These are phyloP conservation scores for Nepenthes alata DNA, from an alignment of 179 eudicot genomes.

Conservation along the genomic window DNA sequence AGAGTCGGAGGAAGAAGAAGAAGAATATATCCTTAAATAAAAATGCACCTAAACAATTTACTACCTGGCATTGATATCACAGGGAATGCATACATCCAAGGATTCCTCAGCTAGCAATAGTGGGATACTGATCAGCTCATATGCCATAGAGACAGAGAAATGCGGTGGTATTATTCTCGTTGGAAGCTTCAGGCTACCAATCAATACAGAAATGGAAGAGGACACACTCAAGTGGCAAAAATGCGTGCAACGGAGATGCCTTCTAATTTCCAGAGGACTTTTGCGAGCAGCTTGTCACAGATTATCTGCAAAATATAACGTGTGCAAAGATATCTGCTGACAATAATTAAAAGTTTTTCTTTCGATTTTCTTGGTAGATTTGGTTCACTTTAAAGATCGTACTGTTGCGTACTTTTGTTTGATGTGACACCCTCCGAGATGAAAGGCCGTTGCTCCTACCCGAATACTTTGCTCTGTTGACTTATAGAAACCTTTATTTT, in stretches of 20 bases:
- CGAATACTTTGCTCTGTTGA: constrained; percentile 17
- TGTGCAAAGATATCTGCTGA: constrained; percentile 19
- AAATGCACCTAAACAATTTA: too few species aligned
- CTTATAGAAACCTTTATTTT: not conserved
- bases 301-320: constrained; percentile 25
- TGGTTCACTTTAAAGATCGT: too few species aligned
- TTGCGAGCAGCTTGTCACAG: constrained; percentile 25
- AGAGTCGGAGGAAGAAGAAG: too few species aligned
- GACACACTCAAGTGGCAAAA: constrained; percentile 19
- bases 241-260: constrained; percentile 8
- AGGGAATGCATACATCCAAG: constrained; percentile 39
- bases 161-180: constrained; percentile 33
- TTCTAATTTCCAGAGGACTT: constrained; percentile 17
- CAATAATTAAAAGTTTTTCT: too few species aligned
- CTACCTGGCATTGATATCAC: not conserved
- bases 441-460: constrained; percentile 22
- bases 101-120: constrained; percentile 34
- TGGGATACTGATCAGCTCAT: constrained; percentile 23
- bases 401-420: too few species aligned
- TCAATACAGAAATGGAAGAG: constrained; percentile 25
- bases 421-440: constrained; percentile 22
- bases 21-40: too few species aligned
- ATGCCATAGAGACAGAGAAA: constrained; percentile 25
- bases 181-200: constrained; percentile 25
- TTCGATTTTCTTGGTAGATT: too few species aligned